Base-by-base conservation (phyloP, 1,139 yeast species). In the Arxiozyma heterogenica region DNA sequence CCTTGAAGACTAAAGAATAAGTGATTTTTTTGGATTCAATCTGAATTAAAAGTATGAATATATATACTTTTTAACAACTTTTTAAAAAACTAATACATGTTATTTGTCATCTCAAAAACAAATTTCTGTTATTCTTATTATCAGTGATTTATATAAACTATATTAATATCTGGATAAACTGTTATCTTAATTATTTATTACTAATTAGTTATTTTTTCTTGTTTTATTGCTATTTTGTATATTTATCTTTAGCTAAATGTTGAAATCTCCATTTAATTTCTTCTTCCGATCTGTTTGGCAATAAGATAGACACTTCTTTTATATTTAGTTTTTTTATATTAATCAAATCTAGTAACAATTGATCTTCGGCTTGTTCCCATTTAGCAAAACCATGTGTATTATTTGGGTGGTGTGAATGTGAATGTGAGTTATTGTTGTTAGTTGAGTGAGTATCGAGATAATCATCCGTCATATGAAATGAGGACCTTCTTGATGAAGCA, bases 271-370 rank as follows among this genome's bases (percentile, higher is more conserved):
- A 71, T 75, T 81, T 76, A 43, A 87, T 87, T 59, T 86, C 94
- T 18, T 76, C 77, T 64, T 86, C 93, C 0, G 93, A 77, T 58
- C 89, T 77, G 57, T 79, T 81, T 4, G 91, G 90, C 48, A 89
- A 73, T 49, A 88, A 71, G 45, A 88, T 82, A 17, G 86, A 79
- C 48, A 89, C 73, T 67, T 89, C 96, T 18, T 86, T 87, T 61
- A 86, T 77, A 39, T 86, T 77, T 41, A 89, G 71, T 56, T 85
- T 60, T 74, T 75, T 47, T 79, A 73, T 49, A 38, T 50, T 50
- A 52, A 91, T 75, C 55, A 80, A 76, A 51, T 79, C 74, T 49
- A 85, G 67, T 54, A 89, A 71, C 56, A 86, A 82, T 63, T 86
- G 93, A 68, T 89, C 95, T 60, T 87, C 95, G 69, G 79, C 78